Conservation (phyloP, 495 filamentous ascomycete genomes). For the Parathielavia hyrcaniae region DNA sequence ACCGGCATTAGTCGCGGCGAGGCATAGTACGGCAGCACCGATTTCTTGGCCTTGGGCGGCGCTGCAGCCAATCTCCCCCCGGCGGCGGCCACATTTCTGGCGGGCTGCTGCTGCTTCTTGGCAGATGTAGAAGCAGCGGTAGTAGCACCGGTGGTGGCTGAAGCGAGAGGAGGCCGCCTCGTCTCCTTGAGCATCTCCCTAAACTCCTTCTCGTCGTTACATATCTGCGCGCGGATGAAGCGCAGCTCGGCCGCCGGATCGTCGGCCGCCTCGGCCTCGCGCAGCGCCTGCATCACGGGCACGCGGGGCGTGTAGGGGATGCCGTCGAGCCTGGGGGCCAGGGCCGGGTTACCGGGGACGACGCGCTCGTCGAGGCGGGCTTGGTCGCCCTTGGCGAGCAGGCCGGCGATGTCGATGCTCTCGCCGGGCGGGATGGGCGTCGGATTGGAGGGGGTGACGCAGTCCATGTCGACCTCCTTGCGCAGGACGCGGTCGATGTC, state of each 20-base stretch:
- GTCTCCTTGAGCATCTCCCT: constrained; percentile 62
- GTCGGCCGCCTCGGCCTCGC: constrained; percentile 29
- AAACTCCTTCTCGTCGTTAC: constrained; percentile 66
- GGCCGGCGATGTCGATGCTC: constrained; percentile 66
- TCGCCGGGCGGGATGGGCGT: constrained; percentile 77
- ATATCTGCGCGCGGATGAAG: constrained; percentile 81
- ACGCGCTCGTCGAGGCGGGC: constrained; percentile 61
- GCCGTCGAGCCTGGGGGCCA: constrained; percentile 48
- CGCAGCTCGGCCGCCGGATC: constrained; percentile 43
- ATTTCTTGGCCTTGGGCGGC: constrained; percentile 12
- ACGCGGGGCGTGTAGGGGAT: constrained; percentile 62
- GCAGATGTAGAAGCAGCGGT: not conserved
- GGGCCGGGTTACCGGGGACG: constrained; percentile 35
- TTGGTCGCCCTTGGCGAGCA: constrained; percentile 60
- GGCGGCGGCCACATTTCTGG: not conserved
- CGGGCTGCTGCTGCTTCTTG: not conserved
- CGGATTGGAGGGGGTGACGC: constrained; percentile 81
- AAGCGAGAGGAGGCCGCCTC: constrained; percentile 13
- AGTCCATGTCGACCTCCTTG: constrained; percentile 98
- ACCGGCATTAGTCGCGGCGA: constrained; percentile 24
- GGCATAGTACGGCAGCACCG: constrained; percentile 29
- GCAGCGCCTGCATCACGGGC: constrained; percentile 71
- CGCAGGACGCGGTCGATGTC: constrained; percentile 90
- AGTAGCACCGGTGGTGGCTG: not conserved
- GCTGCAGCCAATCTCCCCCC: not conserved